Evolutionary conservation across 179 eudicot genomes (phyloP).

Genomic region (Pouteria campechiana): DNA sequence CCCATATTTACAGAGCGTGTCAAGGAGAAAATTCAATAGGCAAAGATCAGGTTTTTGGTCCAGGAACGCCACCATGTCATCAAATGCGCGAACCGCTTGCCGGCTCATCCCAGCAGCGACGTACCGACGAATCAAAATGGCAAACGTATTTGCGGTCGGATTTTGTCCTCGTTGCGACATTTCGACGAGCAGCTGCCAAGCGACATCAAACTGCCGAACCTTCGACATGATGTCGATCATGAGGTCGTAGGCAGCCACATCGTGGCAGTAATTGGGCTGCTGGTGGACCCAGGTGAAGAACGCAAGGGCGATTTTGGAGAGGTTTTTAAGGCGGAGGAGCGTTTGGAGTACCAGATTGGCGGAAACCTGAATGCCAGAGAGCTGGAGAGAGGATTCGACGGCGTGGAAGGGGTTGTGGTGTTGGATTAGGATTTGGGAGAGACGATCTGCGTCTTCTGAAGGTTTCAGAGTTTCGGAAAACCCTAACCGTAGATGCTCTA

Average conservation of each 20-base stretch:
- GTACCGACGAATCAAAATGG: constrained; percentile 44
- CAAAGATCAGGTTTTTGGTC: constrained; percentile 6
- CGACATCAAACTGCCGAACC: constrained; percentile 79
- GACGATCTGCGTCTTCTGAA: constrained; percentile 43
- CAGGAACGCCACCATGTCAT: constrained; percentile 56
- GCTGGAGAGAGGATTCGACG: constrained; percentile 88
- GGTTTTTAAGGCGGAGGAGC: constrained; percentile 58
- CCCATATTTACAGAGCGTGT: constrained; percentile 85
- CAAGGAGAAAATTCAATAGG: constrained; percentile 43
- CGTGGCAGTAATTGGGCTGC: constrained; percentile 23
- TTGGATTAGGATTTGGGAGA: constrained; percentile 50
- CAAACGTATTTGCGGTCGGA: constrained; percentile 44
- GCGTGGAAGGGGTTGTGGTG: constrained; percentile 95
- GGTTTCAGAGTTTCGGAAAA: constrained; percentile 20
- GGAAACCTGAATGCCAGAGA: constrained; percentile 52
- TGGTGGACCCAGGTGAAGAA: constrained; percentile 51
- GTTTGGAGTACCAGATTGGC: constrained; percentile 63
- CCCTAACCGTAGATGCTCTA: no score
- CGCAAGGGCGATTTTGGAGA: constrained; percentile 67
- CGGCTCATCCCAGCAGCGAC: constrained; percentile 65
- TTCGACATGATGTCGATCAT: constrained; percentile 50
- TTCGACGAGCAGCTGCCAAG: constrained; percentile 66
- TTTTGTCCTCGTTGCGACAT: constrained; percentile 37
- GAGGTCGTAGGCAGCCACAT: constrained; percentile 35
- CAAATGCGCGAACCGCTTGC: constrained; percentile 67